These are phyloP conservation scores for Leucogyrophana mollusca DNA, from an alignment of 768 basidiomycete species.

Conservation along the genomic window DNA sequence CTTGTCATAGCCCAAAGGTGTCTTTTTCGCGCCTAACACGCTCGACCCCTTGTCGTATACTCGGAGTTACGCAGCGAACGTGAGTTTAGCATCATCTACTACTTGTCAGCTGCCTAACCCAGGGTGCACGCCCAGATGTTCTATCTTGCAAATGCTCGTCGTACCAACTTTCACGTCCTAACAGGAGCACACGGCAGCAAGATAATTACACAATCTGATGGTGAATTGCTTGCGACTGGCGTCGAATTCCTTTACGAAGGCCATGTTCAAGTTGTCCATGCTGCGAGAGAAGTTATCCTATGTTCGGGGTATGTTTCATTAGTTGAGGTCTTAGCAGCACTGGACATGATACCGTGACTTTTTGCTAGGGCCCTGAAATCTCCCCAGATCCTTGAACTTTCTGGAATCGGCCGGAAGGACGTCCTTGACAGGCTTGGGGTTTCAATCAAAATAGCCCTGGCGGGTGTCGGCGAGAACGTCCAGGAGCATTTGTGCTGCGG, in stretches of 20 bases:
- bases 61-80: constrained; percentile 30
- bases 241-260: constrained; percentile 42
- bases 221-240: constrained; percentile 39
- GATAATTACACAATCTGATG: constrained; percentile 13
- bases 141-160: constrained; percentile 19
- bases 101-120: neutral
- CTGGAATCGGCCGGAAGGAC: constrained; percentile 50
- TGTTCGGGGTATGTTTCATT: constrained; percentile 33
- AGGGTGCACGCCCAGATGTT: constrained; percentile 12
- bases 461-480: constrained; percentile 53
- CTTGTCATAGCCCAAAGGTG: constrained; percentile 28
- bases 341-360: neutral
- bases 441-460: constrained; percentile 22
- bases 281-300: constrained; percentile 51
- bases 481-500: constrained; percentile 43
- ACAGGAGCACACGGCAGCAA: constrained; percentile 26
- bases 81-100: constrained; percentile 13
- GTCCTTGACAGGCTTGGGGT: constrained; percentile 42
- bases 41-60: constrained; percentile 13
- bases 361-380: constrained; percentile 37
- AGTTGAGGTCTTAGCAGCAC: neutral
- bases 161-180: constrained; percentile 31
- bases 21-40: constrained; percentile 8
- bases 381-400: constrained; percentile 55
- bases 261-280: constrained; percentile 32